Evolutionary conservation across 2,329 filamentous ascomycete species (phyloP), one percentile per base, ranked within the genome.

Genomic region (Parasarocladium wereldwijsianum): DNA sequence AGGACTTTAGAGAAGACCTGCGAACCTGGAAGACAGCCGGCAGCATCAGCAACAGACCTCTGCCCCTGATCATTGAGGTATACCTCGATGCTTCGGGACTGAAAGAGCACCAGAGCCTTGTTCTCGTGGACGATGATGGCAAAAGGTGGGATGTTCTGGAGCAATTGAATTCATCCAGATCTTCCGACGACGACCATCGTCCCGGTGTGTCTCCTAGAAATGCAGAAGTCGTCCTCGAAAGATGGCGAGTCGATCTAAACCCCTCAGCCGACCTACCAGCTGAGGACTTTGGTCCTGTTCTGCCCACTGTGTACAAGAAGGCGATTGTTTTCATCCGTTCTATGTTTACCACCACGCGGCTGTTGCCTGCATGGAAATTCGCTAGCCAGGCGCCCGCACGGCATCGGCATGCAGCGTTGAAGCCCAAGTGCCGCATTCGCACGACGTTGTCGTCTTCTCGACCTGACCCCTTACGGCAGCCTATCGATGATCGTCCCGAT

Each of bases 251-350:
- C 38, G 78, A 90, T 47, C 63, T 96, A 33, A 81, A 81, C 46
- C 40, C 45, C 20, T 45, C 42, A 11, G 40, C 39, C 29, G 37
- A 70, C 71, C 62, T 34, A 49, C 61, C 49, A 49, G 64, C 39
- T 11, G 62, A 69, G 27, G 70, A 70, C 47, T 82, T 76, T 47
- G 69, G 67, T 6, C 60, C 61, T 8, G 62, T 59, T 18, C 60
- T 96, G 30, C 85, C 90, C 10, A 87, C 83, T 31, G 76, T 93
- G 34, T 98, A 98, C 65, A 98, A 98, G 58, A 90, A 93, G 57
- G 84, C 82, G 43, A 93, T 98, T 39, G 80, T 96, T 40, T 74
- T 94, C 43, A 94, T 96, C 55, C 72, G 90, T 36, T 85, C 85
- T 2, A 65, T 98, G 26, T 93, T 82, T 51, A 73, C 82, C 29